Evolutionary conservation across 225 moss, liverwort and hornwort genomes (phyloP), one percentile per base, ranked within the genome.

Genomic region (Anthoceros angustus): DNA sequence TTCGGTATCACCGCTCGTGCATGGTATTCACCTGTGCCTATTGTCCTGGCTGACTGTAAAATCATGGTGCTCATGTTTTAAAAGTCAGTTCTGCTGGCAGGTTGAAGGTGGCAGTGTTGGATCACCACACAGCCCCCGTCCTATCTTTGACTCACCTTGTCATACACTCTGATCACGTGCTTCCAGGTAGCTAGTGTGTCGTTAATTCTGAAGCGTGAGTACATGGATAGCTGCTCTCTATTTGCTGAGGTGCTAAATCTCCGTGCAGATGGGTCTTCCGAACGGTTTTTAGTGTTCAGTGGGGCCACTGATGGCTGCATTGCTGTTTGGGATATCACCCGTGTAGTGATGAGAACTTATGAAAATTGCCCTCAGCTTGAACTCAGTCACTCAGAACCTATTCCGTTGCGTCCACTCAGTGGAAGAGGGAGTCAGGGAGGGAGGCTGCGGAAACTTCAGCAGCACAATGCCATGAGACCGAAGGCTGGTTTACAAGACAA

Each of bases 371-470:
- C 18, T 69, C 65, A 43, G 62, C 41, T 62, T 39, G 65, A 73
- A 55, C 20, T 66, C 42, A 50, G 62, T 24, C 40, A 39, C 41
- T 73, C 49, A 70, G 66, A 41, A 9, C 42, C 41, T 43, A 65
- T 67, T 32, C 78, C 82, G 43, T 77, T 79, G 64, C 89, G 89
- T 9, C 98, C 98, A 67, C 75, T 79, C 55, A 89, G 85, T 69
- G 89, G 98, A 23, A 82, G 87, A 70, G 98, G 98, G 48, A 98
- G 98, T 72, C 92, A 98, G 70, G 98, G 92, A 70, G 92, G 98
- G 61, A 81, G 89, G 72, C 85, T 72, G 43, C 72, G 84, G 62
- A 85, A 83, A 75, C 80, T 74, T 46, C 79, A 81, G 68, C 61
- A 68, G 42, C 73, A 70, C n/a, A 69, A 42, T 40, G 41, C 43